These are phyloP conservation scores for Brassica hybrid DNA, from an alignment of 441 rosid species.

Conservation along the genomic window DNA sequence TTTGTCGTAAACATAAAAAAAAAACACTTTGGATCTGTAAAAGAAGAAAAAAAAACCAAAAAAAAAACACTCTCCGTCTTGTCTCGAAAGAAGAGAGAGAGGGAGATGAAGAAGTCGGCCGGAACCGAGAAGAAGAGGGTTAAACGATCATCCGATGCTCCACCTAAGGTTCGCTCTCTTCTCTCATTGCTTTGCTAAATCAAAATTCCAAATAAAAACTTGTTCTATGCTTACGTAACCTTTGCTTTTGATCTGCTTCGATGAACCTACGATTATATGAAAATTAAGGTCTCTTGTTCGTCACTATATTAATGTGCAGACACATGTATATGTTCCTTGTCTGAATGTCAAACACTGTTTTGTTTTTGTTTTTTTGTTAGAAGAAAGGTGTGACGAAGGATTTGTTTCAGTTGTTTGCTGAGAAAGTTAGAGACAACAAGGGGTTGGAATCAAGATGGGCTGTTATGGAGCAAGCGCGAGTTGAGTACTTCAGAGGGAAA, in stretches of 20 bases:
- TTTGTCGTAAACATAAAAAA: neutral
- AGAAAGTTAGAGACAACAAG: conserved; percentile 96
- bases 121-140: conserved; percentile 92
- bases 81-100: conserved; percentile 24
- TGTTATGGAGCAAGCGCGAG: conserved; percentile 92
- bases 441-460: conserved; percentile 96
- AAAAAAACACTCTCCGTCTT: conserved; percentile 7
- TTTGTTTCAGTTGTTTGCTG: conserved; percentile 94
- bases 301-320: no score
- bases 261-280: no score
- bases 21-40: conserved; percentile 34
- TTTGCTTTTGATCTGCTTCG: neutral
- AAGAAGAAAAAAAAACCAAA: conserved; percentile 6
- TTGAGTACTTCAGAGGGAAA: conserved; percentile 94
- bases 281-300: no score
- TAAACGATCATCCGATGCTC: conserved; percentile 83
- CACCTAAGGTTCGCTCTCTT: conserved; percentile 65
- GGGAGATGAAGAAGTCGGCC: conserved; percentile 84
- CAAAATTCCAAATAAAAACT: neutral
- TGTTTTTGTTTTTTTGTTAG: neutral
- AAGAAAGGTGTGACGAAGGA: no score
- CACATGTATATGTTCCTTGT: no score
- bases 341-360: no score
- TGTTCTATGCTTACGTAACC: neutral
- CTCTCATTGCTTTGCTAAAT: neutral